A percentile compares a stretch with the other conserved stretches of the same genome.
Conservation (phyloP, 306 rosid species). For the Comarum palustre region DNA sequence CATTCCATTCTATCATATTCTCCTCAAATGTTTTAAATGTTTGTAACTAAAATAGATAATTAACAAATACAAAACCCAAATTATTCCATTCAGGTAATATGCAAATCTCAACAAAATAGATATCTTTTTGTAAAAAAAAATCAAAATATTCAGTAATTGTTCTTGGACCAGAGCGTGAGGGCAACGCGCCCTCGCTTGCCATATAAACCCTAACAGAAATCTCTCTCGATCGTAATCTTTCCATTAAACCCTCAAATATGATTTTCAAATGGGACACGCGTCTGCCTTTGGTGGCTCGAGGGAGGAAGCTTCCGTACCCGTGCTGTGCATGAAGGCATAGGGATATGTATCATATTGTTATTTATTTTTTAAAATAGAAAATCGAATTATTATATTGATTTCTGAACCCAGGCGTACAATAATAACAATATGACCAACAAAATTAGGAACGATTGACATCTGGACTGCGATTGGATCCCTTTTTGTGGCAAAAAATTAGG, state of each 20-base stretch:
- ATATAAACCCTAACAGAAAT: neutral
- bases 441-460: neutral
- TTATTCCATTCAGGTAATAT: neutral
- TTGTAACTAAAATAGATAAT: neutral
- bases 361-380: neutral
- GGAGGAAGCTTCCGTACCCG: neutral
- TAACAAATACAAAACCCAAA: neutral
- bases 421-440: too few relatives aligned
- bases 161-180: neutral
- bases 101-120: too few relatives aligned
- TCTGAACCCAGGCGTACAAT: neutral
- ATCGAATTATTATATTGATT: neutral
- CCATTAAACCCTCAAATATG: neutral
- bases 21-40: neutral
- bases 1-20: neutral
- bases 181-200: constrained; percentile 11
- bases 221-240: neutral
- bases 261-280: neutral
- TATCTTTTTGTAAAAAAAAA: too few relatives aligned
- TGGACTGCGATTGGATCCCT: neutral
- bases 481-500: neutral
- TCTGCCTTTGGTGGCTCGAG: neutral
- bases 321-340: neutral
- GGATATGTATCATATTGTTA: neutral
- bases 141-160: too few relatives aligned